Evolutionary conservation across 345 rosid genomes (phyloP), one percentile per base, ranked within the genome.

Genomic region (Punica granatum): DNA sequence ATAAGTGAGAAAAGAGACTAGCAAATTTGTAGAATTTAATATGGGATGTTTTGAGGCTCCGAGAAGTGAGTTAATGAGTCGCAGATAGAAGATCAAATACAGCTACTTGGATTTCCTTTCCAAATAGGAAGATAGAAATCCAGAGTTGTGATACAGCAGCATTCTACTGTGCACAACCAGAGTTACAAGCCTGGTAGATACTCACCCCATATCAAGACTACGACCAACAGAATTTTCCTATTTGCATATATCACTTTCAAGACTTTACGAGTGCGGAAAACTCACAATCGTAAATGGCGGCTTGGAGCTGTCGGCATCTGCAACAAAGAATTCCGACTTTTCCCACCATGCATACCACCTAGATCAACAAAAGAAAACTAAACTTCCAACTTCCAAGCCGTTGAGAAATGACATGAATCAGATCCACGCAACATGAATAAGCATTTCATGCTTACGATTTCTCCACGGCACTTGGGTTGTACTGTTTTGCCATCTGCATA

Each of bases 311-410:
- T 76, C 82, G 35, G 84, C 82, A 75, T 91, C 93, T 9, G 96
- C 96, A 53, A 67, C 73, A 74, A 88, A 94, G 69, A 78, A 78
- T 12, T 83, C 87, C 0, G 90, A 83, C 66, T 82, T 82, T 73
- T 91, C 99, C 99, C 99, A 91, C 96, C 96, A 94, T 0, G 80
- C 67, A 69, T 91, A 94, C 99, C 99, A 94, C 65, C 98, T 93
- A 76, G 23, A 74, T 49, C 61, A 69, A 69, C 70, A 69, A 71
- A 72, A 48, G 56, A 36, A 64, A 65, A 3, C 62, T 18, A 14
- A 51, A 49, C 25, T 19, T 48, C 25, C 25, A 53, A 35, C 63
- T 67, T 13, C 31, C 37, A 59, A 19, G 37, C 15, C 26, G 1
- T 13, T 4, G 41, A 26, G 43, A n/a, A 39, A 42, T 51, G 33